Evolutionary conservation across 1,284 basidiomycete genomes (phyloP), one percentile per base, ranked within the genome.

Genomic region (Rugosomyces carneus): DNA sequence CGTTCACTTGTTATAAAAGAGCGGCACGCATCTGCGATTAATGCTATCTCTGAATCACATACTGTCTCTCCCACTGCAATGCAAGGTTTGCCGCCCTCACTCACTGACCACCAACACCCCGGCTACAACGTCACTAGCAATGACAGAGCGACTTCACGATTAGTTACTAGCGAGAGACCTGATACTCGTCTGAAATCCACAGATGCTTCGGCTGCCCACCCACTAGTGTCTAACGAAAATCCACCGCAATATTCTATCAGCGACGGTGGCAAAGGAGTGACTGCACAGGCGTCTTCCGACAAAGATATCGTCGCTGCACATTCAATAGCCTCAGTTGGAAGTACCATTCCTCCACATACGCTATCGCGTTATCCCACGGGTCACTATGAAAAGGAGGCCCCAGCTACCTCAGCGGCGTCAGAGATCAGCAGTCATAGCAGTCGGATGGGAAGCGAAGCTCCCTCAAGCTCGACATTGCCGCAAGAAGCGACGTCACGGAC

Each of bases 101-200:
- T n/a, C 19, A n/a, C 21, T 1, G 16, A 18, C 10, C 13, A 19
- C 16, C 24, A 18, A 15, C 5, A 1, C 0, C 16, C 34, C 10
- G 2, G 4, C 18, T 10, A 4, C 19, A 26, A 18, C 16, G 23
- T 2, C 23, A 43, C 16, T n/a, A 23, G 34, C 21, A 32, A 36
- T 10, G 64, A 64, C 37, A 60, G 61, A 40, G 59, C 57, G 1
- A 56, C 62, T 39, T 61, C 32, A 13, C 29, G 37, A 19, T 5
- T 34, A 31, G 15, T 40, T 20, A 38, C 37, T n/a, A 15, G 13
- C 10, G 38, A 41, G 26, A 16, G 37, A 21, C 31, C 18, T 5
- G 15, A 41, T 11, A n/a, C 20, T 16, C 19, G 3, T 43, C 4
- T n/a, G 2, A 8, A 34, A 4, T 5, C 13, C 8, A 16, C 2